Conservation (phyloP, 2,329 filamentous ascomycete species). For the Elsinoe fawcettii region DNA sequence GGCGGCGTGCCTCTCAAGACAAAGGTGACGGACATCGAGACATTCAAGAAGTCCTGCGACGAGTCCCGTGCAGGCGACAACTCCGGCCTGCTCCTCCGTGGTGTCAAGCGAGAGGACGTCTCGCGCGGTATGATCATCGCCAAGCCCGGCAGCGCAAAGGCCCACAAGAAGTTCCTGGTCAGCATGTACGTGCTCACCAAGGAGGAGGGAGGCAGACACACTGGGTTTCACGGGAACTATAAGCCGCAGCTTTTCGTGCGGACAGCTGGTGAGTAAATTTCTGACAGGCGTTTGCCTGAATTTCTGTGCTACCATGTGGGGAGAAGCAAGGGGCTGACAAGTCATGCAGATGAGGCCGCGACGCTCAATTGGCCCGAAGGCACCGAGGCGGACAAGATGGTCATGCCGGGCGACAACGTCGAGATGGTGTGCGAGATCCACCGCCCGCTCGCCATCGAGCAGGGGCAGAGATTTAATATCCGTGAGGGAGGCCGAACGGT, state of each 20-base stretch:
- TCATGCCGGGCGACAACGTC: conserved; percentile 98
- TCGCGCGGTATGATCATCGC: conserved; percentile 89
- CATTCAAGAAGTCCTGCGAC: conserved; percentile 99
- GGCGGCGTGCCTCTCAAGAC: conserved; percentile 78
- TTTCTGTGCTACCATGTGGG: background rate
- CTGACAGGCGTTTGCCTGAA: background rate
- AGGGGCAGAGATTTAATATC: conserved; percentile 94
- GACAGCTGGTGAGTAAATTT: conserved; percentile 67
- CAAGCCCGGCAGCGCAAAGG: conserved; percentile 73
- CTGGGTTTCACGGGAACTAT: conserved; percentile 93
- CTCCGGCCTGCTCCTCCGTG: conserved; percentile 92
- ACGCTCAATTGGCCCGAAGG: conserved; percentile 81
- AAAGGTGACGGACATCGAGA: conserved; percentile 99
- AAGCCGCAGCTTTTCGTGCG: conserved; percentile 93
- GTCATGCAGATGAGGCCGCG: conserved; percentile 52
- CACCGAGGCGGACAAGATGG: conserved; percentile 70
- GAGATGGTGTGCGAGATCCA: conserved; percentile 90
- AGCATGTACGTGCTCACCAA: conserved; percentile 97
- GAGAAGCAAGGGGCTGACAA: conserved; percentile 3
- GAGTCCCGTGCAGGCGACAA: conserved; percentile 96
- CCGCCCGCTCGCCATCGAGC: conserved; percentile 78
- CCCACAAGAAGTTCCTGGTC: conserved; percentile 83
- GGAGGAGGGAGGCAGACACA: conserved; percentile 96
- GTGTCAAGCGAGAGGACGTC: conserved; percentile 92
- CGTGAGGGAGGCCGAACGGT: conserved; percentile 77